Evolutionary conservation across 352 stramenopile species (phyloP), one percentile per base, ranked within the genome.

Genomic region (Thraustochytrium striatum): DNA sequence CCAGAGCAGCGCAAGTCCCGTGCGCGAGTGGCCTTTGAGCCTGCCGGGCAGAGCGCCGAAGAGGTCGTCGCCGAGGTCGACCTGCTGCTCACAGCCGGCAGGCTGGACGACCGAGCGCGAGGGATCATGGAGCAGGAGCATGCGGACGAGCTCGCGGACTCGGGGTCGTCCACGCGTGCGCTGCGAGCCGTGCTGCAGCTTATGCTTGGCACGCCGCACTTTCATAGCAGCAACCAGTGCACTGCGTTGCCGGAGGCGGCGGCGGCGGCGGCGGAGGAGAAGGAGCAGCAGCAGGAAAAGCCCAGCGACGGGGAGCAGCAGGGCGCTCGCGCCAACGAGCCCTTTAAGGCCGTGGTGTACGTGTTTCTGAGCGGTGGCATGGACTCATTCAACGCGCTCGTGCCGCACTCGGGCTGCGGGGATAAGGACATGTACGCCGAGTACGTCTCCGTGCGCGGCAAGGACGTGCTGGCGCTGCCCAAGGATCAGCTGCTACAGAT

Each of bases 261-360:
- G n/a, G n/a, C n/a, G n/a, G n/a, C n/a, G n/a, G n/a, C n/a, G n/a
- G n/a, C n/a, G n/a, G n/a, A n/a, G n/a, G n/a, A n/a, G n/a, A n/a
- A n/a, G n/a, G n/a, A n/a, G n/a, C n/a, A n/a, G n/a, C n/a, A n/a
- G 13, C 86, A 82, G 9, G 83, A 85, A 39, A 72, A 81, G 0
- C 13, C 72, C 61, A 36, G 30, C 19, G 21, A 61, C 72, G 55
- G 25, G 32, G n/a, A 13, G 5, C 8, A 38, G 36, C 41, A 73
- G 32, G 8, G 58, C 58, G 58, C 33, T 21, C n/a, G 25, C n/a
- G 25, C n/a, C n/a, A n/a, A 57, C 3, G 33, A 59, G 52, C 52
- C 72, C 62, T 91, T 87, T 62, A 88, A 89, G 70, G 86, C 86
- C 0, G 82, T 90, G 50, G 70, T 90, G 33, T 87, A 85, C 39